Evolutionary conservation across 1,284 basidiomycete genomes (phyloP).

Genomic region (Cystobasidium pallidum): DNA sequence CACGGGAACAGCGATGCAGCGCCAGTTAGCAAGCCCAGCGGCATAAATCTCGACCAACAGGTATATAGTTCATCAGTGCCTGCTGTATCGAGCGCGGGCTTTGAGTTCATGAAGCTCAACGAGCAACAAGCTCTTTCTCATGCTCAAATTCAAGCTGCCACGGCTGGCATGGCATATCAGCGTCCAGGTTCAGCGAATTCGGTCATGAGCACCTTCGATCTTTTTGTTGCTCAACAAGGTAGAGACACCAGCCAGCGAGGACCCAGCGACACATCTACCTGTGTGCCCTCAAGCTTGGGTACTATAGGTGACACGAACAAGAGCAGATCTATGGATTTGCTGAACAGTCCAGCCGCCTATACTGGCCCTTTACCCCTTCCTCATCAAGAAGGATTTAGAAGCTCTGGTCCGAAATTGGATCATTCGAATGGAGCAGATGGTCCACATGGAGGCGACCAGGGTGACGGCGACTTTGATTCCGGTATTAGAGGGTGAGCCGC

Average conservation of each 20-base stretch:
- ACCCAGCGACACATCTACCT: slow-evolving; percentile 21
- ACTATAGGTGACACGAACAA: background rate
- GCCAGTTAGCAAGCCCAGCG: background rate
- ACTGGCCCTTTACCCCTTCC: slow-evolving; percentile 28
- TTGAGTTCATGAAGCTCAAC: background rate
- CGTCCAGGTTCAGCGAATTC: background rate
- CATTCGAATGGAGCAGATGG: slow-evolving; percentile 3
- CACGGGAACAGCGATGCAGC: background rate
- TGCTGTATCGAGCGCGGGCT: background rate
- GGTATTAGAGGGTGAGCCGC: slow-evolving; percentile 6
- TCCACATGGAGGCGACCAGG: background rate
- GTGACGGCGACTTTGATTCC: slow-evolving; percentile 9
- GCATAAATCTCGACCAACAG: background rate
- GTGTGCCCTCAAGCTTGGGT: slow-evolving; percentile 11
- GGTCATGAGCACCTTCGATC: slow-evolving; percentile 4
- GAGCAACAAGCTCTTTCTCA: slow-evolving; percentile 12
- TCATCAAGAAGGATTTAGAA: slow-evolving; percentile 23
- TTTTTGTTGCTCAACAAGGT: background rate
- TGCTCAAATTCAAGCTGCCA: background rate
- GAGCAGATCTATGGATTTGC: background rate
- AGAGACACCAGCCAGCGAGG: background rate
- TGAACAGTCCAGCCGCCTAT: slow-evolving; percentile 13
- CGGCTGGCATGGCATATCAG: background rate
- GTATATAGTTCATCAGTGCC: slow-evolving; percentile 2
- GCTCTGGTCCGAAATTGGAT: background rate